phyloP scores from a whole-genome alignment of 129 eudicot species.

The carrot (Daucus carota) region DH1_v3.0 NC_030383.2:1570001-1570500 shows the following conservation, averaged over 20 bases:
- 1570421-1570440: too few species aligned
- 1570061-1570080: neutral
- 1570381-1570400: too few species aligned
- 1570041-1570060: neutral
- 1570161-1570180: neutral
- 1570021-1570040: neutral
- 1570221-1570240: neutral
- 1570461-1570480: neutral
- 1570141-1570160: neutral
- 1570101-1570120: neutral
- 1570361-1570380: too few species aligned
- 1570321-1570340: too few species aligned
- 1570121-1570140: neutral
- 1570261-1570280: neutral
- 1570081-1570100: neutral
- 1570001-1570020: neutral
- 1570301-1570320: neutral
- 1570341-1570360: too few species aligned
- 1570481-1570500: neutral
- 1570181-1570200: neutral
- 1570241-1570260: neutral
- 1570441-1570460: neutral
- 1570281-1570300: neutral
- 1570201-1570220: neutral
- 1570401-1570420: neutral